Evolutionary conservation across 75 land plant species (phyloP), one percentile per base, ranked within the genome.

Genomic region (Pseudotsuga menziesii): DNA sequence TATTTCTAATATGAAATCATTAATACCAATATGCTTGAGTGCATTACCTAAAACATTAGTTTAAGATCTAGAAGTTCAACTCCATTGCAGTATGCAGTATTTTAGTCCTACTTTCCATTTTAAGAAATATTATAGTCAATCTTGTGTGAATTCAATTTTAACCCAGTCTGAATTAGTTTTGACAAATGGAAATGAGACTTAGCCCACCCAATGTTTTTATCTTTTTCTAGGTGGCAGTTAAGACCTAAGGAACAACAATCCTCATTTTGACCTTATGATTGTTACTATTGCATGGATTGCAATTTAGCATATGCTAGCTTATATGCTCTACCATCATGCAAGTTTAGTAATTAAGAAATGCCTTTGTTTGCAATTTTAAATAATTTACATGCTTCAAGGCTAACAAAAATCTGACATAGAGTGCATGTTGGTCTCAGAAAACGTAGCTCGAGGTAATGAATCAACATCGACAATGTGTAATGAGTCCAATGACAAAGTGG

Each of bases 251-350:
- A 22, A 25, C 81, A 81, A 75, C 57, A 78, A 59, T 82, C 79
- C 56, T 39, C 61, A 32, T 72, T 81, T 72, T 83, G 83, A 25
- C 80, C 77, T 57, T 87, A 85, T 75, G 89, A 91, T 69, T 96
- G 75, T 77, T 96, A 94, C 74, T 93, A 85, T 89, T 97, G 94
- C 75, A 94, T 94, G 93, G 86, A 86, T 22, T 96, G 91, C 75
- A 84, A 83, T 66, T 72, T 84, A 60, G 84, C 88, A 0, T 96
- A 90, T 71, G 83, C 97, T 48, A 80, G 93, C 23, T 96, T 96
- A 75, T 76, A 78, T 58, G 82, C 76, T 35, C 61, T 93, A 69
- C 72, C 79, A 39, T 48, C 70, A 59, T 88, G 95, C 88, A 81
- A 83, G 83, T 20, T 1, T 41, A 0, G 4, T 5, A 48, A 17